phyloP scores from a whole-genome alignment of 1,284 basidiomycete species.

The Ceratobasidium sp. region DNA sequence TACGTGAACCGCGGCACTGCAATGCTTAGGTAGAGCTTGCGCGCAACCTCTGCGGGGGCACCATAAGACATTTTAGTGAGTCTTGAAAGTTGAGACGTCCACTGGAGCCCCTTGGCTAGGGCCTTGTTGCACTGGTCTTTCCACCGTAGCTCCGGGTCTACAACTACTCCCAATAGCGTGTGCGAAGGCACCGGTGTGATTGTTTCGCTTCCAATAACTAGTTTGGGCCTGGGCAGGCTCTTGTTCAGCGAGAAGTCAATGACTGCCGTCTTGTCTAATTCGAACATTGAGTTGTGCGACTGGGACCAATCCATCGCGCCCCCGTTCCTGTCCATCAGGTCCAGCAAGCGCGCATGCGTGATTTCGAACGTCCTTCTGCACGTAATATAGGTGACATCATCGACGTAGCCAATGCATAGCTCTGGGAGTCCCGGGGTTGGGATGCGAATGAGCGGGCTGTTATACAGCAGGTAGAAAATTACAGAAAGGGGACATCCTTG shows the following conservation, averaged over 20 bases:
- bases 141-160: neutral
- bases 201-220: neutral
- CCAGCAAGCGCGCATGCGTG: constrained; percentile 27
- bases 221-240: neutral
- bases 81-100: neutral
- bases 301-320: constrained; percentile 1
- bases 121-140: neutral
- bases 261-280: constrained; percentile 1
- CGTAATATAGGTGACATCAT: neutral
- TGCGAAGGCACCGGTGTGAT: neutral
- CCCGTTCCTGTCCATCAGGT: constrained; percentile 49
- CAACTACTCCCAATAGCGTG: neutral
- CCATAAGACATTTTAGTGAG: neutral
- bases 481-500: too few relatives aligned
- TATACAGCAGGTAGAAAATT: constrained; percentile 36
- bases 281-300: neutral
- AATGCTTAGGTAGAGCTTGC: neutral
- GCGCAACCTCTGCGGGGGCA: neutral
- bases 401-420: constrained; percentile 1
- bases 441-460: neutral
- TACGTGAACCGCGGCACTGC: neutral
- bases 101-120: neutral
- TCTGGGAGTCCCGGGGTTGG: too few relatives aligned
- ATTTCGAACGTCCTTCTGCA: neutral
- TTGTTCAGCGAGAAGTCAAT: neutral